Conservation (phyloP, 768 basidiomycete species). For the Termitomyces sp. region DNA sequence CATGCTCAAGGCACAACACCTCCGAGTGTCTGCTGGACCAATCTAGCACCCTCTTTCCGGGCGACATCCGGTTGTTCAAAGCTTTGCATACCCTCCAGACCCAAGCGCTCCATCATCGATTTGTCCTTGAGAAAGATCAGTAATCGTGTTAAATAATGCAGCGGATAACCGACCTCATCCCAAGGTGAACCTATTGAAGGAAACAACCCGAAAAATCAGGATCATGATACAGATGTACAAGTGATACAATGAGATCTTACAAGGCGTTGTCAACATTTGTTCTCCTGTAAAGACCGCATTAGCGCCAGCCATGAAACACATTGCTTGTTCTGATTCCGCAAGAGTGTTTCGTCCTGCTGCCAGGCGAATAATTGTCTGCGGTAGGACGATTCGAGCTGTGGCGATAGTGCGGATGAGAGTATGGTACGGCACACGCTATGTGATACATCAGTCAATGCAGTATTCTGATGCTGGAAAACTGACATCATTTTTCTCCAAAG, state of each 20-base stretch:
- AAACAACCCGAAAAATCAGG: constrained; percentile 7
- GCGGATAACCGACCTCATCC: constrained; percentile 63
- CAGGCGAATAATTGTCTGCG: constrained; percentile 88
- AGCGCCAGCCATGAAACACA: constrained; percentile 98
- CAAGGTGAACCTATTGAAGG: constrained; percentile 69
- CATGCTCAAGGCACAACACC: constrained; percentile 1
- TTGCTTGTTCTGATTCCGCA: constrained; percentile 87
- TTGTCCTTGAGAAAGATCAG: constrained; percentile 57
- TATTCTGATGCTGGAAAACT: constrained; percentile 9
- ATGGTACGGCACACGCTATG: constrained; percentile 74
- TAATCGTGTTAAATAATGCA: background rate
- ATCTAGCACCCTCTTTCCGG: constrained; percentile 40
- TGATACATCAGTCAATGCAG: constrained; percentile 2
- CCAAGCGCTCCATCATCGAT: constrained; percentile 91
- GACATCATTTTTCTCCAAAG: constrained; percentile 86
- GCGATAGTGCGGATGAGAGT: constrained; percentile 90
- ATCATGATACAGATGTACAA: constrained; percentile 4
- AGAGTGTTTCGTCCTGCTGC: constrained; percentile 91
- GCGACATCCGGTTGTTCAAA: constrained; percentile 72
- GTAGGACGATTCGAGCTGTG: constrained; percentile 89
- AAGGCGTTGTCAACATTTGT: constrained; percentile 95
- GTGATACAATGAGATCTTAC: constrained; percentile 37
- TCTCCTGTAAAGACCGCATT: constrained; percentile 99
- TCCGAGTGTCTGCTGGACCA: constrained; percentile 6
- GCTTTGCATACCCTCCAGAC: constrained; percentile 83